A percentile compares a stretch with the other conserved stretches of the same genome.
Evolutionary conservation across 306 rosid species (phyloP).

Genomic region (Dryas drummondii): DNA sequence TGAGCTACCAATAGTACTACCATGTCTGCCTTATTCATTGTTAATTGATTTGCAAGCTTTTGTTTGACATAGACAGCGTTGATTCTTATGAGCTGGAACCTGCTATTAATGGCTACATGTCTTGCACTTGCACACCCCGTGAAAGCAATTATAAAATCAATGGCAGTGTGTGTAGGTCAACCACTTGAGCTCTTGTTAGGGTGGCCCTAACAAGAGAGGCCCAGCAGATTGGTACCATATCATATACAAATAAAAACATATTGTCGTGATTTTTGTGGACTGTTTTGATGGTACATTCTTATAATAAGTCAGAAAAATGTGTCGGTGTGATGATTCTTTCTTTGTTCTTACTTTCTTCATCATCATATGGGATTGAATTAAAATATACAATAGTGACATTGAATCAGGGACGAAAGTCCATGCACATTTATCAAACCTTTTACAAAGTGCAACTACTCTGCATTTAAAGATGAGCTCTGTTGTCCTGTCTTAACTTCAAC

Average conservation of each 20-base stretch:
- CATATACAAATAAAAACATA: background rate
- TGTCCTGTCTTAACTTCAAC: background rate
- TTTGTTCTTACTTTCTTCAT: background rate
- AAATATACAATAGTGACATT: background rate
- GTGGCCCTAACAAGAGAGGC: too few species aligned
- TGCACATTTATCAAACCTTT: background rate
- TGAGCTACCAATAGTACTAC: background rate
- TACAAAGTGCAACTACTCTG: background rate
- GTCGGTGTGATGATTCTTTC: constrained; percentile 8
- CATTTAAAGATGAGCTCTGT: background rate
- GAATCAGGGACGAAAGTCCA: background rate
- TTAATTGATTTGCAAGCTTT: background rate
- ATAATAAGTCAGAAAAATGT: background rate
- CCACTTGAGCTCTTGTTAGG: background rate
- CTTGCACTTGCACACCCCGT: background rate
- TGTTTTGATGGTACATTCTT: background rate
- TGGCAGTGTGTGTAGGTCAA: background rate
- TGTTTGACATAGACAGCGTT: background rate
- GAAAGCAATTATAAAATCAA: background rate
- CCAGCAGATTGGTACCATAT: background rate
- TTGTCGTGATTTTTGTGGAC: background rate
- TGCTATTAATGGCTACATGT: background rate
- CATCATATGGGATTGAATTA: background rate
- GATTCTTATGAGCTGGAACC: background rate
- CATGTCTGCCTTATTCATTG: background rate